Evolutionary conservation across 345 rosid species (phyloP).

Genomic region (Acer yangbiense): DNA sequence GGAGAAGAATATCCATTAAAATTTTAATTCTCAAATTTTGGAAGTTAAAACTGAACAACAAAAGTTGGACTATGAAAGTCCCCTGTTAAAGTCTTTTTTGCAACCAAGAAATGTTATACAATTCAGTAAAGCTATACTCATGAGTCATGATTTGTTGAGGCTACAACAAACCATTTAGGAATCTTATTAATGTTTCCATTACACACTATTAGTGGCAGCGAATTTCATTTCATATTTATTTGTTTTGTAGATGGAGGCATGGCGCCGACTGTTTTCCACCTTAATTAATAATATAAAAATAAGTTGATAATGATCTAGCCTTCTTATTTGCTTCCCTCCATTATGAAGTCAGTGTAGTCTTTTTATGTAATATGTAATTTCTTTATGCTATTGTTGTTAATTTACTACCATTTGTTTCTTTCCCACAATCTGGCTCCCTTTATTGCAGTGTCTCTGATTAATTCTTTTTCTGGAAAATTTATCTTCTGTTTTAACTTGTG

Average conservation of each 20-base stretch:
- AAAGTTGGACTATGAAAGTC: not conserved
- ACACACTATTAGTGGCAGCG: not conserved
- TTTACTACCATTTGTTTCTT: not conserved
- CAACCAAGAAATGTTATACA: not conserved
- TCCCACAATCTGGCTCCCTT: not conserved
- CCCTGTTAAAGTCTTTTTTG: too few species aligned
- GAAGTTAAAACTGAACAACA: not conserved
- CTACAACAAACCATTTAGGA: not conserved
- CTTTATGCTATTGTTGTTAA: not conserved
- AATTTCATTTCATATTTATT: not conserved
- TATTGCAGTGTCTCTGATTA: not conserved
- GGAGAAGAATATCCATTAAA: not conserved
- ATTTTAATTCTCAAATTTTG: not conserved
- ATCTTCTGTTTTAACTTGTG: constrained; percentile 14
- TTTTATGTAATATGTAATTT: not conserved
- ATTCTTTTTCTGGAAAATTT: not conserved
- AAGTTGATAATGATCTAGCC: not conserved
- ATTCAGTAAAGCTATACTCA: not conserved
- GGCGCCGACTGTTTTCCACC: not conserved
- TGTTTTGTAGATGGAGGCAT: not conserved
- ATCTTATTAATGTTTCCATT: not conserved
- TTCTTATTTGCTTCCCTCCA: not conserved
- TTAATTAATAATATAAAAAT: not conserved
- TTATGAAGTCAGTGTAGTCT: not conserved
- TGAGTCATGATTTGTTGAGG: not conserved